Evolutionary conservation across 805 yeast genomes (phyloP).

Genomic region (Tetrapisispora nanseiensis): DNA sequence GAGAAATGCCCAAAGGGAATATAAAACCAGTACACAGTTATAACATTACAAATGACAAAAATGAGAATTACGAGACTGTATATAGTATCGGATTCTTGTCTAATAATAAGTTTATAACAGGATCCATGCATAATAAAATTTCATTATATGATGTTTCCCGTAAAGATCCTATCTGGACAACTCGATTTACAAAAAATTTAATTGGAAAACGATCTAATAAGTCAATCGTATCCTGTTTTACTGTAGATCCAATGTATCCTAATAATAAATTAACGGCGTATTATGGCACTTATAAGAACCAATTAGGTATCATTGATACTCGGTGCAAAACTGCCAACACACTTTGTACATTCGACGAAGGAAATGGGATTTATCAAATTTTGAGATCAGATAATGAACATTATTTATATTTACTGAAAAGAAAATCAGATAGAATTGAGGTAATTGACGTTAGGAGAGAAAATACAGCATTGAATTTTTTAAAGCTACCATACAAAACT

Average conservation of each 20-base stretch:
- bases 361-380: conserved; percentile 31
- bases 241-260: conserved; percentile 5
- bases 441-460: conserved; percentile 29
- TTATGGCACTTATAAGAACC: conserved; percentile 26
- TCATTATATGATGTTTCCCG: conserved; percentile 26
- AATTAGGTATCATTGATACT: conserved; percentile 20
- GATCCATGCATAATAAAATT: conserved; percentile 23
- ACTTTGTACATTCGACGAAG: not conserved
- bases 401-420: conserved; percentile 27
- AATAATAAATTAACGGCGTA: not conserved
- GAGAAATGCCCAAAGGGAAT: conserved; percentile 6
- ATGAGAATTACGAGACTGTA: conserved; percentile 28
- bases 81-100: conserved; percentile 21
- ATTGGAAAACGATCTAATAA: conserved; percentile 6
- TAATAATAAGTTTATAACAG: conserved; percentile 24
- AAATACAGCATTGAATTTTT: conserved; percentile 7
- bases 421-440: conserved; percentile 25
- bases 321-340: conserved; percentile 3
- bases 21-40: conserved; percentile 16
- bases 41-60: conserved; percentile 23
- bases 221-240: conserved; percentile 25
- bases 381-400: conserved; percentile 30
- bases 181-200: conserved; percentile 4
- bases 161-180: conserved; percentile 17
- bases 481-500: conserved; percentile 16